These are phyloP conservation scores for Boletus edulis DNA, from an alignment of 768 basidiomycete genomes.

Conservation along the genomic window DNA sequence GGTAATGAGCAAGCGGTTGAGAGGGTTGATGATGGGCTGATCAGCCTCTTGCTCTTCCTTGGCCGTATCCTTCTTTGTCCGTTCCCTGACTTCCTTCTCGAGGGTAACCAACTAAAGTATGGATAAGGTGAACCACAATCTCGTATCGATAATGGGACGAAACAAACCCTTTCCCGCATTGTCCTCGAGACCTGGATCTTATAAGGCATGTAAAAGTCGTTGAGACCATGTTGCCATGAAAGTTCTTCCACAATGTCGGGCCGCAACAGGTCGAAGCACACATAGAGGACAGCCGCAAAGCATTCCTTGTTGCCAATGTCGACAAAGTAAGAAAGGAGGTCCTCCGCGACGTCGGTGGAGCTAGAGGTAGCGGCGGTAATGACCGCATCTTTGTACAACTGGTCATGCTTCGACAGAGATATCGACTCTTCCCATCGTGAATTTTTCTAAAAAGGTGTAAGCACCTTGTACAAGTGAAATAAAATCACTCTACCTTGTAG, in stretches of 20 bases:
- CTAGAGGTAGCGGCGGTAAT: constrained; percentile 84
- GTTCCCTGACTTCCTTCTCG: constrained; percentile 88
- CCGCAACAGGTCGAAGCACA: constrained; percentile 94
- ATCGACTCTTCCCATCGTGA: constrained; percentile 95
- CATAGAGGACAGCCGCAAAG: constrained; percentile 85
- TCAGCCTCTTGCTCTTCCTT: constrained; percentile 90
- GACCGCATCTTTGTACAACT: constrained; percentile 96
- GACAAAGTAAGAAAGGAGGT: constrained; percentile 93
- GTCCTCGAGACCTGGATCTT: constrained; percentile 85
- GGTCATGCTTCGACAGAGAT: constrained; percentile 91
- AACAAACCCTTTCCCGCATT: constrained; percentile 65
- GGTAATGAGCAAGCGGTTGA: constrained; percentile 62
- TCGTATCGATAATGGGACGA: background rate
- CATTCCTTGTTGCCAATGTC: constrained; percentile 99
- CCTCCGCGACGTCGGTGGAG: constrained; percentile 90
- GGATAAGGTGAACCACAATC: constrained; percentile 5
- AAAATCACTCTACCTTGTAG: constrained; percentile 67
- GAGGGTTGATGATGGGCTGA: constrained; percentile 84
- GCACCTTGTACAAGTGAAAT: background rate
- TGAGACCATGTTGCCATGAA: constrained; percentile 94
- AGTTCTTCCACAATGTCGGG: constrained; percentile 92
- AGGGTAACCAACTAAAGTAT: constrained; percentile 61
- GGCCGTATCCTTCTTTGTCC: constrained; percentile 78
- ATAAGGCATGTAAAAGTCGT: constrained; percentile 98
- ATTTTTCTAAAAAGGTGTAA: constrained; percentile 67